Conservation (phyloP, 352 stramenopile species). For the Phytopythium mirpurense region DNA sequence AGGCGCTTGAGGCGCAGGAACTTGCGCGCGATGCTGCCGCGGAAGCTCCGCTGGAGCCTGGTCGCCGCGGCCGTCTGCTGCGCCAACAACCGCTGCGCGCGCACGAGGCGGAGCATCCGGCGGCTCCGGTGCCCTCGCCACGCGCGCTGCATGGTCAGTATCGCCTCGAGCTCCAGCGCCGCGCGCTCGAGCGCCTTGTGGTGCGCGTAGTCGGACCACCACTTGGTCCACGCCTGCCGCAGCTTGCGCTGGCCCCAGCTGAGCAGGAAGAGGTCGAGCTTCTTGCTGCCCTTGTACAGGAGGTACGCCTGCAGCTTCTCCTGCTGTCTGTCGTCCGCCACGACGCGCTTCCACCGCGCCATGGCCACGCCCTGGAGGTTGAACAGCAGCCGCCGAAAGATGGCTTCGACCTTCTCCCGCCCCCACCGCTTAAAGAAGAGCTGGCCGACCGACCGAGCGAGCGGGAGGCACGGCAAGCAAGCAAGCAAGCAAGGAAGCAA, state of each 20-base stretch:
- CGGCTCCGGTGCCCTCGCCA: conserved; percentile 44
- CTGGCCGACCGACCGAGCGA: no score
- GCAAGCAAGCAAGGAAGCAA: not conserved
- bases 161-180: conserved; percentile 41
- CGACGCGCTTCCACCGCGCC: conserved; percentile 40
- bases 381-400: conserved; percentile 64
- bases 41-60: conserved; percentile 60
- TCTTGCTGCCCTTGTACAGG: conserved; percentile 76
- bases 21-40: conserved; percentile 47
- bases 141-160: conserved; percentile 53
- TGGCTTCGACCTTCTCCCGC: conserved; percentile 65
- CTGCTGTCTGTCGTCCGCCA: conserved; percentile 60
- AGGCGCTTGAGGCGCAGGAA: conserved; percentile 58
- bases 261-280: conserved; percentile 59
- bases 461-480: not conserved
- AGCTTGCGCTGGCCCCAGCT: conserved; percentile 72
- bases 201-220: conserved; percentile 49
- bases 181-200: conserved; percentile 47
- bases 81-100: conserved; percentile 32
- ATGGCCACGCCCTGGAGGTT: conserved; percentile 65
- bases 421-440: conserved; percentile 83
- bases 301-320: conserved; percentile 69
- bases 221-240: conserved; percentile 61
- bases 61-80: conserved; percentile 32
- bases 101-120: conserved; percentile 39